Percentiles rank a stretch among this genome's conserved stretches.
phyloP scores from a whole-genome alignment of 139 green algal species.

The Tetraselmis chui region DNA sequence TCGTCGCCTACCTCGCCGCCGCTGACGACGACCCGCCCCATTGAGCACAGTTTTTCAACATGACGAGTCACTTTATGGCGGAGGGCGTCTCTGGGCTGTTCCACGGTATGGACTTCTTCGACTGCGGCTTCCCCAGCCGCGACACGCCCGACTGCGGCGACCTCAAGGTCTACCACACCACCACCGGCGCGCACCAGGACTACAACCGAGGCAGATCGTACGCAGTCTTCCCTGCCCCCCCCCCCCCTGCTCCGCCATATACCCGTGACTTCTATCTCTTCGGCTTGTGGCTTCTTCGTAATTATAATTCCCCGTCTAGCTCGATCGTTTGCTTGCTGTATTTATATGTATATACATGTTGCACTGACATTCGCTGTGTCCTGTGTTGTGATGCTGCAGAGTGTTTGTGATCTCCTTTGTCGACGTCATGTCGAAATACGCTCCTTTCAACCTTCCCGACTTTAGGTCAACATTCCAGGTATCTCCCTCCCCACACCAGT shows the following conservation, averaged over 20 bases:
- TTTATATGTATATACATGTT: no score
- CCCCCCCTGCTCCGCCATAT: no score
- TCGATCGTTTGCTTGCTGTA: no score
- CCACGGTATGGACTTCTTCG: not conserved
- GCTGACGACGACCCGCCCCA: no score
- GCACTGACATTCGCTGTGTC: not conserved
- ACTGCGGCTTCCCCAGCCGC: not conserved
- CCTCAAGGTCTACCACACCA: not conserved
- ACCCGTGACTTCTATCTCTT: no score
- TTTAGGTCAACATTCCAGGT: not conserved
- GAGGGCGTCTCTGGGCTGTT: not conserved
- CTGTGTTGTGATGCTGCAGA: not conserved
- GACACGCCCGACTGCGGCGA: not conserved
- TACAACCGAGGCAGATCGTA: not conserved
- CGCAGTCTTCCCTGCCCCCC: not conserved
- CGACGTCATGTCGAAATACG: not conserved
- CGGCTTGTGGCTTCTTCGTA: no score
- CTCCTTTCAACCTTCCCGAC: not conserved
- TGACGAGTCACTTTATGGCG: not conserved
- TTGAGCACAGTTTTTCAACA: not conserved
- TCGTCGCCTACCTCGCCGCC: no score
- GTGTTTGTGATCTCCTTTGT: not conserved
- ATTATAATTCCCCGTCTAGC: no score
- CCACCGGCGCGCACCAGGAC: no score
- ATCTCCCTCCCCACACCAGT: no score